Conservation (phyloP, 164 flowering plant genomes). For the Vitis riparia region DNA sequence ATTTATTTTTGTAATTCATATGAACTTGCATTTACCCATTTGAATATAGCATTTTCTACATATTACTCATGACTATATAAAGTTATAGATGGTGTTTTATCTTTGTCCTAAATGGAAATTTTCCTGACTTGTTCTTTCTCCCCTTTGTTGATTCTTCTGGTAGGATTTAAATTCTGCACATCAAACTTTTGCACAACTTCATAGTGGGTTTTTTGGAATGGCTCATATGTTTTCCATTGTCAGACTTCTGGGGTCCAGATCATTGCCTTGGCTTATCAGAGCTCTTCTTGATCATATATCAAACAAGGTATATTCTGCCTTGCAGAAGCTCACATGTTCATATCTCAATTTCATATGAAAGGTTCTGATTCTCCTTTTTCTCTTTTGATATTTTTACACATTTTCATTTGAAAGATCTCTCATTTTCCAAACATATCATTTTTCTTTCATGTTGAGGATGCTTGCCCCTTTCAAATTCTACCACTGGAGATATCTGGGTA, state of each 20-base stretch:
- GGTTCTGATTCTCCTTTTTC: not conserved
- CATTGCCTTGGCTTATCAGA: constrained; percentile 97
- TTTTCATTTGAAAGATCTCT: too few relatives aligned
- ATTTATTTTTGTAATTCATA: too few relatives aligned
- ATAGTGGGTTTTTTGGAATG: constrained; percentile 90
- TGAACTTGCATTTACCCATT: too few relatives aligned
- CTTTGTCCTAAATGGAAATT: not conserved
- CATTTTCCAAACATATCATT: too few relatives aligned
- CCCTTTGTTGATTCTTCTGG: constrained; percentile 6
- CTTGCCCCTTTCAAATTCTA: too few relatives aligned
- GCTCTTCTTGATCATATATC: constrained; percentile 91
- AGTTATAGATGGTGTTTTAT: too few relatives aligned
- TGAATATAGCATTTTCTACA: too few relatives aligned
- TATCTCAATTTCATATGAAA: not conserved
- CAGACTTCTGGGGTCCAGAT: constrained; percentile 85
- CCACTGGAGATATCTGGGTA: too few relatives aligned
- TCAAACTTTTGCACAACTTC: constrained; percentile 85
- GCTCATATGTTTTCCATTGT: constrained; percentile 87
- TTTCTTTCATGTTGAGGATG: too few relatives aligned
- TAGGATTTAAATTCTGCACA: constrained; percentile 93
- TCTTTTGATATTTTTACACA: too few relatives aligned
- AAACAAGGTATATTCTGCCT: constrained; percentile 55
- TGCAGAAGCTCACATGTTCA: not conserved
- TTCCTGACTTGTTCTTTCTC: not conserved
- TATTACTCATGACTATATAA: too few relatives aligned